Base-by-base conservation (phyloP, 768 basidiomycete species). In the Hypholoma sublateritium region DNA sequence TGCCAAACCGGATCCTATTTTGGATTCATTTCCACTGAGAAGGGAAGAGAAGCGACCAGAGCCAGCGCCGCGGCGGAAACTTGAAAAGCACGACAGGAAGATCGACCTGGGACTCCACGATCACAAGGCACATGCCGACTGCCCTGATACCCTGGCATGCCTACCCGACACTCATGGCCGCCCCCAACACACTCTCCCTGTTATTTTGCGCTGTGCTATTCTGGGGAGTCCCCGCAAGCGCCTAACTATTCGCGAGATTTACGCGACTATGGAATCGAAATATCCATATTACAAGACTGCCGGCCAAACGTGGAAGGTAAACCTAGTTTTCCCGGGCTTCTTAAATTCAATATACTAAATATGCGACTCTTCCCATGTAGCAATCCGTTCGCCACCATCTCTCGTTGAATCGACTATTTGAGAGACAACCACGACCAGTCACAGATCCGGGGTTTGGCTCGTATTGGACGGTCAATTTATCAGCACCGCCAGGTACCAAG, bases 301-400 rank as follows among this genome's bases (percentile, higher is more conserved):
- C 37, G 91, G 91, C 34, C 81, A 86, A 25, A 91, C 90, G 12
- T 93, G 91, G 91, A 93, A 93, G 83, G 91, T 90, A 66, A 48
- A 48, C 42, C 50, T 39, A 47, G 35, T 52, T 45, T 52, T 56
- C 24, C 44, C 39, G 52, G 60, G 32, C 41, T 50, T 51, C 34
- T 60, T 46, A 53, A 55, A 54, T 56, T 57, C 56, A 56, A 47
- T 42, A 58, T 56, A 22, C 21, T 60, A 34, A 57, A 41, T 56
- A 34, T 53, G 52, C 56, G 42, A 17, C 45, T 42, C 58, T 56
- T 17, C 59, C 43, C 48, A 39, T 37, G 17, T 62, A 93, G 91
- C 90, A 93, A 91, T 93, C 91, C 41, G 90, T 93, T 55, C 82
- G 91, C 56, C 91, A 93, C 59, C 91, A 92, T 70, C 77, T 93